phyloP scores from a whole-genome alignment of 495 filamentous ascomycete species.

The Penicillium egyptiacum region DNA sequence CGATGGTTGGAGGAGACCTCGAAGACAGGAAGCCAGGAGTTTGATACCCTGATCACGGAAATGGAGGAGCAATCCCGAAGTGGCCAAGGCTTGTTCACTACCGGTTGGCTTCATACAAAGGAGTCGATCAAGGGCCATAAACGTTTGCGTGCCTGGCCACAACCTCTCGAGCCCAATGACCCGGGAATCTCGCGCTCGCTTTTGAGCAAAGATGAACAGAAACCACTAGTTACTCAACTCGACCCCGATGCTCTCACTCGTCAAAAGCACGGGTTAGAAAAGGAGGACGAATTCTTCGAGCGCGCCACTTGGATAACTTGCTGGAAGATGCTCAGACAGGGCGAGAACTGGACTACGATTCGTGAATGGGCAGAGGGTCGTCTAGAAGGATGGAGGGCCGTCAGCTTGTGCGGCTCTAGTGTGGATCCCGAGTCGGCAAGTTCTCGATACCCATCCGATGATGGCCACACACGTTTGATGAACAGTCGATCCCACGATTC shows the following conservation, averaged over 20 bases:
- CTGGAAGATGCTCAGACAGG: slow-evolving; percentile 84
- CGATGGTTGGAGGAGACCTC: slow-evolving; percentile 81
- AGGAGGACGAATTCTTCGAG: slow-evolving; percentile 82
- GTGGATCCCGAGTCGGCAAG: slow-evolving; percentile 33
- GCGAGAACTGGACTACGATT: slow-evolving; percentile 67
- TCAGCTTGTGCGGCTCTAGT: slow-evolving; percentile 46
- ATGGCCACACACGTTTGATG: slow-evolving; percentile 49
- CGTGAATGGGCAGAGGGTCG: slow-evolving; percentile 76
- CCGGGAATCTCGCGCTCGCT: slow-evolving; percentile 56
- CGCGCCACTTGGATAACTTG: slow-evolving; percentile 82
- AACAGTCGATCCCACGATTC: slow-evolving; percentile 50
- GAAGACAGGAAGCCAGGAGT: slow-evolving; percentile 58
- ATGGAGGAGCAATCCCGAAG: slow-evolving; percentile 61
- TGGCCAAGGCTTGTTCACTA: slow-evolving; percentile 66
- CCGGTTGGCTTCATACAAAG: slow-evolving; percentile 90
- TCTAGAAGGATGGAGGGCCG: slow-evolving; percentile 82
- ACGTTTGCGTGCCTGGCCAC: slow-evolving; percentile 64
- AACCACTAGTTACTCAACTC: slow-evolving; percentile 78
- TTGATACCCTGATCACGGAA: slow-evolving; percentile 72
- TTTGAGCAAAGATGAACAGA: slow-evolving; percentile 56
- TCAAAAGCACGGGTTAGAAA: slow-evolving; percentile 70
- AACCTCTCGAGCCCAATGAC: slow-evolving; percentile 59
- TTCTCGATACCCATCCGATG: slow-evolving; percentile 40
- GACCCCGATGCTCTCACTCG: slow-evolving; percentile 87
- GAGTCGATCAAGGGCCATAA: slow-evolving; percentile 88